A percentile compares a stretch with the other conserved stretches of the same genome.
These are phyloP conservation scores for Trypanosoma congolense DNA, from an alignment of 208 protist species.

Conservation along the genomic window DNA sequence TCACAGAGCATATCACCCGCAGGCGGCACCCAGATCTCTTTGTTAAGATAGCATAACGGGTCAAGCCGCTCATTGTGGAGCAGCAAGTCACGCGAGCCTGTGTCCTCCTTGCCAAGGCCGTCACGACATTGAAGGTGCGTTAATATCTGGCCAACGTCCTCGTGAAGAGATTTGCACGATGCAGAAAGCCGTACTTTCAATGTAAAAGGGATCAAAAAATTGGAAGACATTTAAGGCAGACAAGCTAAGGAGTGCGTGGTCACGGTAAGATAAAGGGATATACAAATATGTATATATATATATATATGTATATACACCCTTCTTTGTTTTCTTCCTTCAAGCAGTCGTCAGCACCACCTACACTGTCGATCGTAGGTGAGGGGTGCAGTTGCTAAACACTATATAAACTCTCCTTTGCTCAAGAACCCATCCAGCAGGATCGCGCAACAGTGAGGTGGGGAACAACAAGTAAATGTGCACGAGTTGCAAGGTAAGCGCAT, in stretches of 20 bases:
- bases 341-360: no score
- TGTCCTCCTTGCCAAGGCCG: not conserved
- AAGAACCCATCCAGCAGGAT: no score
- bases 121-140: slow-evolving; percentile 12
- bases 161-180: slow-evolving; percentile 16
- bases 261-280: not conserved
- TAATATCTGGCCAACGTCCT: slow-evolving; percentile 17
- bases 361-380: no score
- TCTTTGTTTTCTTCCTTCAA: no score
- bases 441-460: no score
- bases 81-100: not conserved
- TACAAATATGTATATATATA: slow-evolving; percentile 1
- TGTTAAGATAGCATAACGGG: not conserved
- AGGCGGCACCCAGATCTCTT: not conserved
- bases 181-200: slow-evolving; percentile 19
- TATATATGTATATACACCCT: not conserved
- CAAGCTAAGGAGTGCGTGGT: not conserved
- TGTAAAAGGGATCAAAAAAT: slow-evolving; percentile 25
- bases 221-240: slow-evolving; percentile 1
- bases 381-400: no score
- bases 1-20: not conserved
- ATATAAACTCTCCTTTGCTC: no score
- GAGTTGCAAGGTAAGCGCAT: no score
- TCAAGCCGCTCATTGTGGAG: not conserved
- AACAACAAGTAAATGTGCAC: no score